These are phyloP conservation scores for Effrenium voratum DNA, from an alignment of 73 alveolate species.

Conservation along the genomic window DNA sequence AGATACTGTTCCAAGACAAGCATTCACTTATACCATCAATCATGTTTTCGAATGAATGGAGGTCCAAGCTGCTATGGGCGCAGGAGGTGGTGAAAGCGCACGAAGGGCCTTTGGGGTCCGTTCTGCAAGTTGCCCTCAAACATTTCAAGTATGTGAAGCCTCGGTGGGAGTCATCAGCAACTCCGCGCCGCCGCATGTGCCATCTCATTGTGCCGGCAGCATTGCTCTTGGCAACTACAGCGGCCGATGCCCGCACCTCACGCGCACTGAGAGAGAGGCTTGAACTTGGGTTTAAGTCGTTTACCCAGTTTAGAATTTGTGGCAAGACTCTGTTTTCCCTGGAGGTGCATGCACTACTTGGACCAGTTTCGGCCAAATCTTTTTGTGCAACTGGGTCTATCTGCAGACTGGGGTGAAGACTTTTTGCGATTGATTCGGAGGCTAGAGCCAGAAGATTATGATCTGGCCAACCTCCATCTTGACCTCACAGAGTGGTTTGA, in stretches of 20 bases:
- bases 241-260: background rate
- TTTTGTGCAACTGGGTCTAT: background rate
- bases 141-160: background rate
- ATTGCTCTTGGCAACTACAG: background rate
- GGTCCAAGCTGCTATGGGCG: conserved; percentile 15
- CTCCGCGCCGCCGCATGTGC: conserved; percentile 18
- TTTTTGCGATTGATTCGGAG: background rate
- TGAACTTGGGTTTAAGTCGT: background rate
- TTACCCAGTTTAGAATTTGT: background rate
- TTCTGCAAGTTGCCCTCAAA: background rate
- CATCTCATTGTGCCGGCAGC: conserved; percentile 33
- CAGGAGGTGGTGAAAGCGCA: background rate
- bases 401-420: conserved; percentile 53
- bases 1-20: background rate
- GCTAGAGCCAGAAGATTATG: conserved; percentile 12
- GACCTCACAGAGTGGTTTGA: background rate
- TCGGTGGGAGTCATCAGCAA: conserved; percentile 48
- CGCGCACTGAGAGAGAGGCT: background rate
- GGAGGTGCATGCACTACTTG: background rate
- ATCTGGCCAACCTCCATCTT: background rate
- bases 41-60: conserved; percentile 26
- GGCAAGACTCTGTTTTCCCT: background rate
- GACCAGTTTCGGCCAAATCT: conserved; percentile 8
- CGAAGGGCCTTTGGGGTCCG: background rate
- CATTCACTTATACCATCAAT: background rate